Base-by-base conservation (phyloP, 352 stramenopile species). In the Phytopythium helicoides region DNA sequence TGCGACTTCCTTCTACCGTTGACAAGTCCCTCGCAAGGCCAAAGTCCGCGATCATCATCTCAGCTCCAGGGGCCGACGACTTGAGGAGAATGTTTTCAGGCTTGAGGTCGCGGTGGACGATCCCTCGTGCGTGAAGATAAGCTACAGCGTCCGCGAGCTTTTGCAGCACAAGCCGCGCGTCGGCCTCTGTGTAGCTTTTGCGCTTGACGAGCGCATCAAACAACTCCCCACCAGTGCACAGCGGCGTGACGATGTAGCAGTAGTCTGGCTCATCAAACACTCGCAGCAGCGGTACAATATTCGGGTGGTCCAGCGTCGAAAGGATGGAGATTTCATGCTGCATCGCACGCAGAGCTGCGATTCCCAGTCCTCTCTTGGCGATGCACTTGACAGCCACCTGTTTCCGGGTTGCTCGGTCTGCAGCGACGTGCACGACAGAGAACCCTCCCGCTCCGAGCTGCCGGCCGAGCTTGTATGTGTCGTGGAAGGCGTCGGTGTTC, bases 191-290 rank as follows among this genome's bases (percentile, higher is more conserved):
- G 73, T 99, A 99, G 44, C 81, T 91, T 45, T 96, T 95, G 23
- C 94, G 87, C 54, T 97, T 86, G 0, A 97, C 87, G 8, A 99
- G 82, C 33, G 93, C 76, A 52, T 99, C 94, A 74, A 99, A 99
- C 1, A 99, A 73, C 57, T 99, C 95, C 8, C 96, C 89, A 37
- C 89, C 89, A 1, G 73, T 88, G 47, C 76, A 86, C 39, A 89
- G 50, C 52, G 79, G 78, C 19, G 81, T 94, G 16, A 94, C 84
- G 52, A 92, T 76, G 49, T 91, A 88, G 53, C 88, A 92, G 64
- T 86, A 89, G 52, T 76, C 61, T 14, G 70, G 41, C 54, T 90
- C 83, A 37, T 94, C 78, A 47, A 78, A 94, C 50, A 89, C 90
- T 33, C 83, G 81, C 14, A 89, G 54, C 14, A 90, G 64, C 34